A percentile compares a stretch with the other conserved stretches of the same genome.
These are phyloP conservation scores for Paecilomyces dactylethromorphus DNA, from an alignment of 2,329 filamentous ascomycete genomes.

Conservation along the genomic window DNA sequence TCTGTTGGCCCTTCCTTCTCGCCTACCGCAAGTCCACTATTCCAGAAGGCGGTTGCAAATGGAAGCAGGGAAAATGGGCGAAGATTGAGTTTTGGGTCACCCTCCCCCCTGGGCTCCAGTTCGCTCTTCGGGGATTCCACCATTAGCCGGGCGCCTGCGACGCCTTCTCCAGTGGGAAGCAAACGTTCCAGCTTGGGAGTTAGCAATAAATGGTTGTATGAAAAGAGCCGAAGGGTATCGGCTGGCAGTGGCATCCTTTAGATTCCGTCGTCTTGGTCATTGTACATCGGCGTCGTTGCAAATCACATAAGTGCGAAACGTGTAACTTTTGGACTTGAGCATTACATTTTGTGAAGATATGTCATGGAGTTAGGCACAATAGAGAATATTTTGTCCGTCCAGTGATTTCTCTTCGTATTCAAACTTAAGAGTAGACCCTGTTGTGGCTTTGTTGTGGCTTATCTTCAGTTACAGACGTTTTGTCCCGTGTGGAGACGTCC, in stretches of 20 bases:
- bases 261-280: slow-evolving; percentile 4
- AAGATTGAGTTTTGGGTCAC: slow-evolving; percentile 56
- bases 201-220: slow-evolving; percentile 94
- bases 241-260: slow-evolving; percentile 30
- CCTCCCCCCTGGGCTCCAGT: slow-evolving; percentile 35
- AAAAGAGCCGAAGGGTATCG: slow-evolving; percentile 54
- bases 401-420: neutral
- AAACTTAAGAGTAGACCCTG: neutral
- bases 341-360: neutral
- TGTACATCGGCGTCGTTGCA: slow-evolving; percentile 2
- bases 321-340: neutral
- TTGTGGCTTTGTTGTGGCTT: neutral
- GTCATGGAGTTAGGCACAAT: neutral
- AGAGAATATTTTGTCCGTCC: neutral
- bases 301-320: neutral
- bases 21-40: slow-evolving; percentile 50
- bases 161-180: slow-evolving; percentile 59
- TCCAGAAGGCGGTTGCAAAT: slow-evolving; percentile 59
- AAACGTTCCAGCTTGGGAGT: slow-evolving; percentile 69
- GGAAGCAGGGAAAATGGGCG: slow-evolving; percentile 36
- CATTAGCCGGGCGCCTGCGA: slow-evolving; percentile 53
- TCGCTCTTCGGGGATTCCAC: slow-evolving; percentile 35
- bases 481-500: neutral
- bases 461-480: neutral
- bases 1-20: slow-evolving; percentile 47